A percentile compares a stretch with the other conserved stretches of the same genome.
Evolutionary conservation across 257 asterid species (phyloP).

Genomic region (Scutellaria galericulata): DNA sequence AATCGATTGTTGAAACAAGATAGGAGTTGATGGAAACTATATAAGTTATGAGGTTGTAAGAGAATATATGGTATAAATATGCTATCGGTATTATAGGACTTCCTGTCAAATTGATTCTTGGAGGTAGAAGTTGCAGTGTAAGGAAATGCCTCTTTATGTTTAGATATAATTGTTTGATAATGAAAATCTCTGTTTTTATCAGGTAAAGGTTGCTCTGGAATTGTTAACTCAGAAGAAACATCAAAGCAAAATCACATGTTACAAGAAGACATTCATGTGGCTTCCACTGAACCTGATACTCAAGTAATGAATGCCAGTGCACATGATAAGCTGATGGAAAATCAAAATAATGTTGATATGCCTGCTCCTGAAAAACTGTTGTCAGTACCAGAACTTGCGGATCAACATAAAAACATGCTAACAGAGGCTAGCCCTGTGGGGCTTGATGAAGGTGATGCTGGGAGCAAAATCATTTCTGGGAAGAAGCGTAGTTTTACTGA

Average conservation of each 20-base stretch:
- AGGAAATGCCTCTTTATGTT: slow-evolving; percentile 20
- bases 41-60: not conserved
- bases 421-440: slow-evolving; percentile 60
- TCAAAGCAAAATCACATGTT: slow-evolving; percentile 43
- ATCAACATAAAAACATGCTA: slow-evolving; percentile 49
- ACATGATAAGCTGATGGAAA: slow-evolving; percentile 39
- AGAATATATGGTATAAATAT: slow-evolving; percentile 15
- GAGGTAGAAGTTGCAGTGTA: slow-evolving; percentile 6
- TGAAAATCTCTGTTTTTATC: slow-evolving; percentile 34
- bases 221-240: slow-evolving; percentile 45
- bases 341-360: slow-evolving; percentile 45
- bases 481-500: slow-evolving; percentile 90
- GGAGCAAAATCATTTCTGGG: slow-evolving; percentile 70
- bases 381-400: slow-evolving; percentile 56
- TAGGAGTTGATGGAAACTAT: slow-evolving; percentile 4
- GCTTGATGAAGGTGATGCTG: slow-evolving; percentile 64
- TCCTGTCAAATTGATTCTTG: slow-evolving; percentile 1
- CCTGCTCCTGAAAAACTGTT: slow-evolving; percentile 76
- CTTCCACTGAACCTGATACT: slow-evolving; percentile 38
- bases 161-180: slow-evolving; percentile 25
- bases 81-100: not conserved
- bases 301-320: slow-evolving; percentile 41
- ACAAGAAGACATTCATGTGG: slow-evolving; percentile 38
- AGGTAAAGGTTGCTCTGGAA: slow-evolving; percentile 41
- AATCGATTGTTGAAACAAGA: slow-evolving; percentile 1